Percentiles rank a stretch among this genome's conserved stretches.
phyloP scores from a whole-genome alignment of 257 asterid species.

The Primulina eburnea region DNA sequence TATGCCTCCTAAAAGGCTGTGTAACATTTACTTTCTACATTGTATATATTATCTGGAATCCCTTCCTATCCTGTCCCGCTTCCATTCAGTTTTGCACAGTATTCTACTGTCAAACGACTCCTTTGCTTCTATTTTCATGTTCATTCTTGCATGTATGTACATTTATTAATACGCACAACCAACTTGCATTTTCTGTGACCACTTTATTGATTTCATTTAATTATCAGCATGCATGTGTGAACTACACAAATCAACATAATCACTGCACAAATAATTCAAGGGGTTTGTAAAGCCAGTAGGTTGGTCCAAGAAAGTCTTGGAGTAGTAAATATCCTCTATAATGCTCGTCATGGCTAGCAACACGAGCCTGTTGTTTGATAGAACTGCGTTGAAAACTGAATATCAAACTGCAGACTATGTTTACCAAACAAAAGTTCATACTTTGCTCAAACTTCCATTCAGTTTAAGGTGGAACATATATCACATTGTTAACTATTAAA shows the following conservation, averaged over 20 bases:
- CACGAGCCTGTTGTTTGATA: too few relatives aligned
- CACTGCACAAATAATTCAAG: background rate
- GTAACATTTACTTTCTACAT: constrained; percentile 1
- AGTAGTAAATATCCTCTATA: background rate
- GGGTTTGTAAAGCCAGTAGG: background rate
- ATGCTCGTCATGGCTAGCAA: too few relatives aligned
- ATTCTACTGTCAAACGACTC: background rate
- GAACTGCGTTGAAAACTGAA: background rate
- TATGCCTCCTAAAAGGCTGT: constrained; percentile 25
- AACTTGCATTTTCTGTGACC: background rate
- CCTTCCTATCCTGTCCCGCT: background rate
- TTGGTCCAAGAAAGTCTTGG: background rate
- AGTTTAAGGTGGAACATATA: background rate
- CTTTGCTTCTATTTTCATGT: background rate
- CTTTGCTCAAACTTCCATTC: background rate
- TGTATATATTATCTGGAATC: background rate
- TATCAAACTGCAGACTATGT: background rate
- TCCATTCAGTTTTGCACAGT: background rate
- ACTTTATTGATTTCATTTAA: too few relatives aligned
- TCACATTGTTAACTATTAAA: background rate
- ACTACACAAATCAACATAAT: background rate
- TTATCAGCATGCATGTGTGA: background rate
- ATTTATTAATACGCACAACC: too few relatives aligned
- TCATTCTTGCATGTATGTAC: background rate
- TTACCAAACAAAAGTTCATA: background rate